Conservation (phyloP, 2,329 filamentous ascomycete species). For the Claviceps paspali region DNA sequence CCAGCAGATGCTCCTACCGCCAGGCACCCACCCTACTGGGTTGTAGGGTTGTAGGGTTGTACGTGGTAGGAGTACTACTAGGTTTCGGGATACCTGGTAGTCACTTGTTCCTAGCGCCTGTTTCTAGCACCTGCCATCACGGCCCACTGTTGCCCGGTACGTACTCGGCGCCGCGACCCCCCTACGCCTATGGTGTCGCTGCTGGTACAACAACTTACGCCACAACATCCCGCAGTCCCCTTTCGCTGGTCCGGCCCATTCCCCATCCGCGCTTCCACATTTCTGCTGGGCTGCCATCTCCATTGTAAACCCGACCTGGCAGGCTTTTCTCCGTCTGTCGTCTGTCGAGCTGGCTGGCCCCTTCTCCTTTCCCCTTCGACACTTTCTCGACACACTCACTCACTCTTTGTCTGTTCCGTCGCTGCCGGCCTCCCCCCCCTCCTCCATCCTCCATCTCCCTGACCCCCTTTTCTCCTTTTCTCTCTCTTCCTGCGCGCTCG, state of each 20-base stretch:
- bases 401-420: no score
- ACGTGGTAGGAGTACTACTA: no score
- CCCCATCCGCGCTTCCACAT: constrained; percentile 6
- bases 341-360: neutral
- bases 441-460: neutral
- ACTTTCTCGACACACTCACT: constrained; percentile 3
- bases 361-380: neutral
- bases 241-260: constrained; percentile 5
- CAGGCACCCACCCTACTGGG: no score
- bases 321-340: neutral
- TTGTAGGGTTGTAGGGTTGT: no score
- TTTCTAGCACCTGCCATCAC: no score
- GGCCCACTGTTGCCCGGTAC: no score
- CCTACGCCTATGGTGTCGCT: neutral
- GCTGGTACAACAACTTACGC: constrained; percentile 3
- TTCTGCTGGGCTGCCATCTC: constrained; percentile 3
- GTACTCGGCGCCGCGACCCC: neutral
- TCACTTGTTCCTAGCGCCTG: no score
- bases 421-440: constrained; percentile 1
- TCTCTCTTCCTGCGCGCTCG: neutral
- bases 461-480: neutral
- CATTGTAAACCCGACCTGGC: constrained; percentile 5
- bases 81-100: no score
- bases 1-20: no score
- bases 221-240: neutral